Evolutionary conservation across 805 yeast genomes (phyloP).

Genomic region (Wickerhamiella sergipiensis): DNA sequence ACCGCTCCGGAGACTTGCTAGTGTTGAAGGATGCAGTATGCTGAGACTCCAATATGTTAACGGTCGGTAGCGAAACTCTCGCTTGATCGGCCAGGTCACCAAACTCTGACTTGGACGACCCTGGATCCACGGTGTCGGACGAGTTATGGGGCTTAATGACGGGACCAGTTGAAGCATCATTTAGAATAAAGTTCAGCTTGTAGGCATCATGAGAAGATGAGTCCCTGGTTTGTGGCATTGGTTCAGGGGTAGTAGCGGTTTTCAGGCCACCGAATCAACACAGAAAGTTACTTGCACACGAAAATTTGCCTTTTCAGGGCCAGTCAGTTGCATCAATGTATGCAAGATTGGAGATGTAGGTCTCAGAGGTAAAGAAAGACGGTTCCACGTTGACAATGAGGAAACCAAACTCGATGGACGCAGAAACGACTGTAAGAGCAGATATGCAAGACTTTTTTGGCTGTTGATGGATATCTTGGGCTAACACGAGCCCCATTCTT

Average conservation of each 20-base stretch:
- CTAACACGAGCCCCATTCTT: neutral
- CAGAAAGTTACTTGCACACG: neutral
- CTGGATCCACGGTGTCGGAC: neutral
- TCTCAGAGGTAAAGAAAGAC: neutral
- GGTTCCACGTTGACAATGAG: neutral
- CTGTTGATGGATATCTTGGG: neutral
- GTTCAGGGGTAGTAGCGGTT: neutral
- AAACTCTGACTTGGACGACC: neutral
- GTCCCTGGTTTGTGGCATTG: neutral
- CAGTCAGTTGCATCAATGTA: neutral
- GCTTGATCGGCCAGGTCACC: neutral
- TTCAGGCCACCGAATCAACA: neutral
- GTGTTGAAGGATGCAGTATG: neutral
- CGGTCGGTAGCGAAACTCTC: neutral
- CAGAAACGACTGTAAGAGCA: no score
- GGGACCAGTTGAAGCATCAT: neutral
- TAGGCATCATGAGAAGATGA: neutral
- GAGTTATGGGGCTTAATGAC: neutral
- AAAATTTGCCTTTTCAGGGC: neutral
- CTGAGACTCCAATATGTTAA: no score
- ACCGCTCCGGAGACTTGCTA: neutral
- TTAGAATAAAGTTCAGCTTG: neutral
- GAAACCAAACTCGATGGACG: no score
- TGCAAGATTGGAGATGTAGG: neutral
- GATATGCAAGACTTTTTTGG: no score